phyloP scores from a whole-genome alignment of 345 rosid genomes.

The Lepidium sativum region DNA sequence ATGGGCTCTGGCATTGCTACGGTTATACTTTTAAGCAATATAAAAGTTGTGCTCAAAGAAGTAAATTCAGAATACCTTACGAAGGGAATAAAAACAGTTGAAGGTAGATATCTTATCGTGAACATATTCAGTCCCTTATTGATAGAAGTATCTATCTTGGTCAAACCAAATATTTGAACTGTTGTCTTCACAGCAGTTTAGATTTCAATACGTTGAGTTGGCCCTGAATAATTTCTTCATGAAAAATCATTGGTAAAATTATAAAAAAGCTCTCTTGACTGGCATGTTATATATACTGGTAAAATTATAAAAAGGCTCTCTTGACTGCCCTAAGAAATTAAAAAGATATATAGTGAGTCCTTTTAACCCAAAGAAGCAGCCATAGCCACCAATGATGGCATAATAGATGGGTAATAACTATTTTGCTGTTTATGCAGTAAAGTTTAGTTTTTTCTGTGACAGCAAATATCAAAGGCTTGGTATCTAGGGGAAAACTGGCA shows the following conservation, averaged over 20 bases:
- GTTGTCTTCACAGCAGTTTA: not conserved
- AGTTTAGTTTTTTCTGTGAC: constrained; percentile 18
- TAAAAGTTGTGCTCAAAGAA: constrained; percentile 79
- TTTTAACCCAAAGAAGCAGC: not conserved
- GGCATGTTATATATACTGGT: no score
- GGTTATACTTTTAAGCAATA: constrained; percentile 57
- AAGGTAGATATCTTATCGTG: constrained; percentile 40
- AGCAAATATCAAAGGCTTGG: constrained; percentile 72
- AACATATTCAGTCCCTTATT: not conserved
- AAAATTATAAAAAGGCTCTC: no score
- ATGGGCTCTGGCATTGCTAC: constrained; percentile 99
- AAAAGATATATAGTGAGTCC: not conserved
- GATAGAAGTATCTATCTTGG: not conserved
- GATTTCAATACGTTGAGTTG: not conserved
- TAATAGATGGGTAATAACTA: not conserved
- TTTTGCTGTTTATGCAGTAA: not conserved
- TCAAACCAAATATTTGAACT: not conserved
- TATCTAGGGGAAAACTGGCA: constrained; percentile 54
- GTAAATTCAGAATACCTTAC: constrained; percentile 70
- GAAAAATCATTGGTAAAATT: not conserved
- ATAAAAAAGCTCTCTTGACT: not conserved
- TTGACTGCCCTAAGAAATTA: not conserved
- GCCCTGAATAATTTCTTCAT: not conserved
- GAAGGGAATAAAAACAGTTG: constrained; percentile 65
- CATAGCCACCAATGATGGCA: not conserved